These are phyloP conservation scores for Haplosporangium sp. DNA, from an alignment of 371 early-diverging fungal species.

Conservation along the genomic window DNA sequence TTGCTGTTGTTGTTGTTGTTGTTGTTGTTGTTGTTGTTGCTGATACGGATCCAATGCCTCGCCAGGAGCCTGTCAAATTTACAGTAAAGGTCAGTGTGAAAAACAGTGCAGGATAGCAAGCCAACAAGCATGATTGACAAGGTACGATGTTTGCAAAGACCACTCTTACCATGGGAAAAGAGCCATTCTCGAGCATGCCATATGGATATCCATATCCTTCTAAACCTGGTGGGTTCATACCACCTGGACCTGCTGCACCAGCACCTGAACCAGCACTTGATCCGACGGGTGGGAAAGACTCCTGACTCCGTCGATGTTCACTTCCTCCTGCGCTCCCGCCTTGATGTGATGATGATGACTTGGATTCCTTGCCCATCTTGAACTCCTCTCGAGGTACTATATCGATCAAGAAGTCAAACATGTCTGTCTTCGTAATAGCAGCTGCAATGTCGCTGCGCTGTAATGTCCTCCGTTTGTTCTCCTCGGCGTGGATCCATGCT, in stretches of 20 bases:
- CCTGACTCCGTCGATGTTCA: constrained; percentile 46
- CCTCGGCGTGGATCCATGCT: constrained; percentile 99
- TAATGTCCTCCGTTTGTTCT: constrained; percentile 97
- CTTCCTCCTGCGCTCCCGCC: constrained; percentile 3
- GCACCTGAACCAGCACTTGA: background rate
- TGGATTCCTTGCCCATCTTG: constrained; percentile 33
- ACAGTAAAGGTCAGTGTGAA: background rate
- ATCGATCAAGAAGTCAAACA: constrained; percentile 99
- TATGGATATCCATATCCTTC: constrained; percentile 49
- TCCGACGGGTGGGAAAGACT: constrained; percentile 22
- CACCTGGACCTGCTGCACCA: constrained; percentile 1
- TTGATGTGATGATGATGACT: constrained; percentile 6
- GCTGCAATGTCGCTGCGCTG: constrained; percentile 96
- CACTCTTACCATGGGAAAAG: constrained; percentile 32
- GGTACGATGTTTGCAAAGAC: background rate
- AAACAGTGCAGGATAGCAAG: background rate
- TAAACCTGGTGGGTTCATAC: constrained; percentile 12
- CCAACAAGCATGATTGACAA: background rate
- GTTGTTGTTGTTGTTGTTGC: constrained; percentile 38
- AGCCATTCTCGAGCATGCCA: constrained; percentile 32
- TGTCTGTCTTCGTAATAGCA: constrained; percentile 96
- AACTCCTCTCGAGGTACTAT: constrained; percentile 95
- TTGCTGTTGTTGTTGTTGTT: constrained; percentile 35
- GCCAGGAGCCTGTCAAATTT: constrained; percentile 11
- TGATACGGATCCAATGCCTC: constrained; percentile 39